Base-by-base conservation (phyloP, 768 basidiomycete genomes). In the Pleurotus citrinopileatus region DNA sequence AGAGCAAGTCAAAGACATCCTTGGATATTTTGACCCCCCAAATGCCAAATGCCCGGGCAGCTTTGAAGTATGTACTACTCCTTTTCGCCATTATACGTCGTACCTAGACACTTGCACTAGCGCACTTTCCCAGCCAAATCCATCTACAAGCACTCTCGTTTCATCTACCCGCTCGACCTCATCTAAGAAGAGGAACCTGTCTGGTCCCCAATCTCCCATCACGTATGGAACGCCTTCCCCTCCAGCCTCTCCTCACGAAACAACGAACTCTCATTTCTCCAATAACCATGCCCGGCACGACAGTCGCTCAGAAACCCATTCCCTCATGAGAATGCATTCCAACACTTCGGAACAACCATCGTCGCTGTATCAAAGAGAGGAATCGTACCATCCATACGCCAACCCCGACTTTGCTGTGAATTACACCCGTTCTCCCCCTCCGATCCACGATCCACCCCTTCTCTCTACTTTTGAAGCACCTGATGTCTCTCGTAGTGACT, bases 371-470 rank as follows among this genome's bases (percentile, higher is more conserved):
- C 67, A 65, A 54, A 62, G 64, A 37, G 72, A 71, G 56, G 75
- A 75, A 57, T 72, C 64, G 34, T 62, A 78, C 34, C 90, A 92
- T 70, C 90, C 90, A 23, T 92, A 90, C 64, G 90, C 90, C 50
- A 90, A 91, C 60, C 89, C 89, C 6, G 86, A 90, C 57, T 71
- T 88, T 42, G 79, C 79, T 27, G 65, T 70, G 23, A 69, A 70
- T 32, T 66, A 71, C 45, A 64, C 73, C 52, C 38, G 38, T 2
- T 34, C 34, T 5, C 48, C n/a, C 29, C 29, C 29, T 10, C 32
- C 48, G 15, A 15, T 26, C 10, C 60, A 72, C 42, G 71, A 71
- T 44, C 60, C 61, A 52, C 60, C 63, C 23, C 57, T 64, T 43
- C 60, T 59, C n/a, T 64, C 69, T 32, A 55, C 60, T 52, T 64